Base-by-base conservation (phyloP, 1,139 yeast genomes). In the Lodderomyces orthopsilosis region DNA sequence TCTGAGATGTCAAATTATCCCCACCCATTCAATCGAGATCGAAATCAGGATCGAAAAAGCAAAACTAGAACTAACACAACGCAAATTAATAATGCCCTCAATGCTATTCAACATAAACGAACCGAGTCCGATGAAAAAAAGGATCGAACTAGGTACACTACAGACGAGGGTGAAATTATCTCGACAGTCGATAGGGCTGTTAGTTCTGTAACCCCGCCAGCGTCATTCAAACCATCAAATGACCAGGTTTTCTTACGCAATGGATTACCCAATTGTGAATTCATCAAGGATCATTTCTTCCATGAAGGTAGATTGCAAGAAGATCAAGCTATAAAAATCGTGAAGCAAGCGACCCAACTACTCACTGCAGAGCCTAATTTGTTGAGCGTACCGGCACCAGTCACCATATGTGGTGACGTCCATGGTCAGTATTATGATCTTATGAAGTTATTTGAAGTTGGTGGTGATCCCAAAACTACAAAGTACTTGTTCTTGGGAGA, bases 391-490 rank as follows among this genome's bases (percentile, higher is more conserved):
- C 91, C 91, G 2, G 95, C 97, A 0, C 98, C 98, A 0, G 89
- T 93, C 4, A 91, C 97, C 1, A 90, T 93, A 2, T 91, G 98
- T 68, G 98, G 98, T 43, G 98, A 93, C 63, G 77, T 93, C 23
- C 98, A 93, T 63, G 98, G 98, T 7, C 98, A 93, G 62, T 89
- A 81, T 63, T 93, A 79, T 59, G 98, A 93, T 63, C 73, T 93
- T 54, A 77, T 91, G 81, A 91, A 91, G 63, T 67, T 93, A 41
- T 89, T 93, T 61, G 98, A 93, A 60, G 95, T 91, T 21, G 96
- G 97, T 32, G 98, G 98, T 2, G 84, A 85, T 58, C 97, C 98
- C 2, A 74, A 73, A 13, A 68, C 61, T 28, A 85, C 95, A 0
- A 77, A 87, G 12, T 93, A 90, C 61, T 69, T 93, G 46, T 93